Base-by-base conservation (phyloP, 768 basidiomycete species). In the Tubosaeta brunneosetosa region DNA sequence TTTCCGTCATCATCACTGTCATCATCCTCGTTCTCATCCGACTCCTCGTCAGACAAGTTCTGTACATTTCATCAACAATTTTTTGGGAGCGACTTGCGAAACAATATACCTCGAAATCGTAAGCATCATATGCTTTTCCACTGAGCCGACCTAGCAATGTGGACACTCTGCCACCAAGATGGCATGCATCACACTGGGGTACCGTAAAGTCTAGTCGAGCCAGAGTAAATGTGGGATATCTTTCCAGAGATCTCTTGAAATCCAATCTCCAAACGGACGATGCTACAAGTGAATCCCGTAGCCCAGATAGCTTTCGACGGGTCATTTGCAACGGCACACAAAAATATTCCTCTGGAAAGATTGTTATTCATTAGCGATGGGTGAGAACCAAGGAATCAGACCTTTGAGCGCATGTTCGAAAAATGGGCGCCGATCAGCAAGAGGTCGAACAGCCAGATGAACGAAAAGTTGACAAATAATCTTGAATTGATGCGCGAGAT, bases 401-500 rank as follows among this genome's bases (percentile, higher is more conserved):
- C 86, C 74, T 68, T 77, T 73, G 25, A 69, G 50, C 51, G 83
- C 68, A 47, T 74, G 74, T 55, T 78, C 65, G 79, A 88, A 81
- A 60, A 82, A 85, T 6, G 68, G 59, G 44, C 71, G 73, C 17
- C 89, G 75, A 43, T 83, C 74, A 3, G 65, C 67, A 16, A 74
- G 66, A 6, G 80, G 74, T 31, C 74, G 80, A 29, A 90, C 83
- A 34, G 87, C 86, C 38, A 94, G 72, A 58, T 93, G 84, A 12
- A 93, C 88, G 57, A 93, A 88, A 27, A 93, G 79, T 63, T 95
- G 92, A 58, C 90, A 92, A 41, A 93, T 77, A 36, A 87, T 84
- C 71, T 92, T 93, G 79, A 92, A 91, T 55, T 92, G 88, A 56
- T 86, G 80, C 13, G 79, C 72, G 17, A 88, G 73, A 60, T 90